Evolutionary conservation across 345 rosid genomes (phyloP).

Genomic region (Eutrema yunnanense): DNA sequence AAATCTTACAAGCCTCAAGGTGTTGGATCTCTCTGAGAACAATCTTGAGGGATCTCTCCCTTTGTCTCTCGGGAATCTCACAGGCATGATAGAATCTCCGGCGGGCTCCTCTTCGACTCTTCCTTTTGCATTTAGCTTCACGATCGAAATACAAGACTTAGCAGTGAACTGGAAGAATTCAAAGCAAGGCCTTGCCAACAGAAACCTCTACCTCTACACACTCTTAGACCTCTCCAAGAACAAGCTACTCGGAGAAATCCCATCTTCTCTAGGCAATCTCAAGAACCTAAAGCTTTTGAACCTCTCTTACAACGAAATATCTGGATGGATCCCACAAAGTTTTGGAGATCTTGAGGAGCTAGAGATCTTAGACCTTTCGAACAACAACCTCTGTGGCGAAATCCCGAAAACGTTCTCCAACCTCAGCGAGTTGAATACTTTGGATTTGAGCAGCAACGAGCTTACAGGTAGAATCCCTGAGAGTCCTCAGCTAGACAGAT

Average conservation of each 20-base stretch:
- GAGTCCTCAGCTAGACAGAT: constrained; percentile 35
- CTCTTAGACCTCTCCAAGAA: constrained; percentile 41
- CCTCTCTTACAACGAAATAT: constrained; percentile 30
- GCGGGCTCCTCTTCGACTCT: not conserved
- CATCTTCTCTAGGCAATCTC: constrained; percentile 29
- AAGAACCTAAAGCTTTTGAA: constrained; percentile 30
- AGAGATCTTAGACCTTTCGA: constrained; percentile 39
- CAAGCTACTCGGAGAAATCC: constrained; percentile 34
- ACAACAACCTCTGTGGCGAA: constrained; percentile 26
- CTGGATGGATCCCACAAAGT: constrained; percentile 27
- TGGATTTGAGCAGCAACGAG: constrained; percentile 37
- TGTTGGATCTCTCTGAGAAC: constrained; percentile 36
- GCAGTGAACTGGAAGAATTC: constrained; percentile 33
- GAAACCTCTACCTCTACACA: constrained; percentile 17
- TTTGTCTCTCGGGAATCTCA: constrained; percentile 32
- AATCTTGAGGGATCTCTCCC: constrained; percentile 29
- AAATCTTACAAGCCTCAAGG: constrained; percentile 27
- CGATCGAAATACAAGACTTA: constrained; percentile 2
- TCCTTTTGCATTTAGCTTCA: not conserved
- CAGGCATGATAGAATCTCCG: constrained; percentile 23
- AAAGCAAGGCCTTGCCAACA: constrained; percentile 21
- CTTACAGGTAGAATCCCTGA: constrained; percentile 30
- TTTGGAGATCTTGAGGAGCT: constrained; percentile 23
- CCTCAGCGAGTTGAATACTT: constrained; percentile 3
- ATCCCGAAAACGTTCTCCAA: constrained; percentile 30